A percentile compares a stretch with the other conserved stretches of the same genome.
phyloP scores from a whole-genome alignment of 2,329 filamentous ascomycete genomes.

The Parastagonospora avenae region DNA sequence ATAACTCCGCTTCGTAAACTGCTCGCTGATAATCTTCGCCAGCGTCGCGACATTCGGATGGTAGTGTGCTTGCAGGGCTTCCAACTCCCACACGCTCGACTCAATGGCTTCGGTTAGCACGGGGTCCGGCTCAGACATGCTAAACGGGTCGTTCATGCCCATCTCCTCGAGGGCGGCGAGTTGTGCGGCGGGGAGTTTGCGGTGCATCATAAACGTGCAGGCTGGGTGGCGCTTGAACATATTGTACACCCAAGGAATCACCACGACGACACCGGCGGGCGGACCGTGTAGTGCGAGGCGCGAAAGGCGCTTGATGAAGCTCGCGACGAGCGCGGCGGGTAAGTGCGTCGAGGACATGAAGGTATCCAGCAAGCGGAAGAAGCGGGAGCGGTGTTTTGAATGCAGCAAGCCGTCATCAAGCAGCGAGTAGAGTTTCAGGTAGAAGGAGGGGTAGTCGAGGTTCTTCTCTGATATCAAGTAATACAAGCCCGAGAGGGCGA shows the following conservation, averaged over 20 bases:
- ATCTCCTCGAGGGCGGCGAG: slow-evolving; percentile 64
- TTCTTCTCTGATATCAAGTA: slow-evolving; percentile 93
- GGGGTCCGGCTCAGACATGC: slow-evolving; percentile 76
- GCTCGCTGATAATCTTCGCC: slow-evolving; percentile 90
- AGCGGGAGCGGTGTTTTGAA: slow-evolving; percentile 90
- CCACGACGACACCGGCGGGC: slow-evolving; percentile 83
- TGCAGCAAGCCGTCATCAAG: slow-evolving; percentile 85
- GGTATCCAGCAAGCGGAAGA: slow-evolving; percentile 89
- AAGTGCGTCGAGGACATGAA: slow-evolving; percentile 93
- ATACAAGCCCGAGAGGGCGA: slow-evolving; percentile 91
- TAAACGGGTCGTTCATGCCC: slow-evolving; percentile 76
- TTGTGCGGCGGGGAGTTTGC: slow-evolving; percentile 66
- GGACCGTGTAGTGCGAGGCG: slow-evolving; percentile 85
- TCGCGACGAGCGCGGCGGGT: slow-evolving; percentile 86
- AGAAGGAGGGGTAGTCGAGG: slow-evolving; percentile 94
- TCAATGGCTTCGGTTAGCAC: slow-evolving; percentile 87
- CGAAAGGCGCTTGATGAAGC: slow-evolving; percentile 93
- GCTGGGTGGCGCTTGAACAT: slow-evolving; percentile 86
- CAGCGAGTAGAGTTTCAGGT: slow-evolving; percentile 89
- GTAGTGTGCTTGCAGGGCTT: slow-evolving; percentile 89
- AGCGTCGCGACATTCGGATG: slow-evolving; percentile 96
- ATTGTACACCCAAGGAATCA: slow-evolving; percentile 95
- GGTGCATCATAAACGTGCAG: slow-evolving; percentile 96
- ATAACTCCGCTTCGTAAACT: slow-evolving; percentile 95
- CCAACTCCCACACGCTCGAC: slow-evolving; percentile 92